Evolutionary conservation across 78 protist species (phyloP).

Genomic region (Salpingoeca rosetta): DNA sequence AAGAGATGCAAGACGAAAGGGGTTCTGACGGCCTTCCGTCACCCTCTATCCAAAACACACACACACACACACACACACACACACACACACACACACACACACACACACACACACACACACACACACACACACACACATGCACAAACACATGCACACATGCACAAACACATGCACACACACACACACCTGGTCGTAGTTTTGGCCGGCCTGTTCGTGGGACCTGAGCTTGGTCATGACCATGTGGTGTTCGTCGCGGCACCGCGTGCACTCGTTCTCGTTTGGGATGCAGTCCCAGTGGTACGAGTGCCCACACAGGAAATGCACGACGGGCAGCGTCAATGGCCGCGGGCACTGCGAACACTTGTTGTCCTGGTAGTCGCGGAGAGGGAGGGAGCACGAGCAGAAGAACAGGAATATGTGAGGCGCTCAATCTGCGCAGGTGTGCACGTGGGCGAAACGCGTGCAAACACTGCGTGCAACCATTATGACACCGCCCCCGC

Average conservation of each 20-base stretch:
- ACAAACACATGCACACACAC: not conserved
- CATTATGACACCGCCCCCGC: too few relatives aligned
- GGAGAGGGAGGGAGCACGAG: slow-evolving; percentile 36
- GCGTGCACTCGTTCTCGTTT: slow-evolving; percentile 33
- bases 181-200: not conserved
- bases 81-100: not conserved
- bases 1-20: not conserved
- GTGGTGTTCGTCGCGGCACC: too few relatives aligned
- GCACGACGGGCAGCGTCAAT: slow-evolving; percentile 83
- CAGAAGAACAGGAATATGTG: not conserved
- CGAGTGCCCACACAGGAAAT: slow-evolving; percentile 79
- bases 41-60: too few relatives aligned
- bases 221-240: not conserved
- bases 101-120: too few relatives aligned
- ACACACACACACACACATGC: slow-evolving; percentile 33
- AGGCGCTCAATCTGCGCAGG: not conserved
- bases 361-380: slow-evolving; percentile 56
- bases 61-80: too few relatives aligned
- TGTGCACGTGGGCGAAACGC: not conserved
- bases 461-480: too few relatives aligned
- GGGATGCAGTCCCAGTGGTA: slow-evolving; percentile 75
- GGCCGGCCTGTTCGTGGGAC: not conserved
- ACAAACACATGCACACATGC: not conserved
- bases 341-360: slow-evolving; percentile 62
- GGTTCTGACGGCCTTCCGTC: not conserved